Evolutionary conservation across 306 rosid species (phyloP), one percentile per base, ranked within the genome.

Genomic region (barrel medic (Medicago truncatula)): DNA sequence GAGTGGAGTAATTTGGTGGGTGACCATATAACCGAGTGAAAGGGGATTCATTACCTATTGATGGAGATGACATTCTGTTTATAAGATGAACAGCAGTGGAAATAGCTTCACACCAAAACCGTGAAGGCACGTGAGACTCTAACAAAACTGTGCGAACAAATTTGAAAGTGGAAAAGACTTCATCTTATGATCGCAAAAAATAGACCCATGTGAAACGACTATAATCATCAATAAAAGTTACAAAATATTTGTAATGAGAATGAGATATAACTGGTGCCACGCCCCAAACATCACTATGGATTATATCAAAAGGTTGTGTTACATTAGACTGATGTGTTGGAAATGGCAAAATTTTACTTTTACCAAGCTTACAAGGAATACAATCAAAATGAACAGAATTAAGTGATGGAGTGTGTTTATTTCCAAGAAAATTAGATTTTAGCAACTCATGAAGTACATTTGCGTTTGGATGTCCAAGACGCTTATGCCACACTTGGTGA

Each of bases 401-500:
- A 28, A 28, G 34, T 1, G 34, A 28, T 28, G 34, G 3, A 28
- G 34, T 28, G 34, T 28, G 34, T 28, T 28, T 28, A 28, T 28
- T 28, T 28, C 34, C 34, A 28, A 28, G 34, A 28, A 28, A 28
- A 28, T 3, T 28, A 28, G 34, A 28, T 28, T 28, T 28, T 28
- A 28, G 34, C 34, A 28, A 64, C 20, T 61, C 67, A 61, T 61
- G 53, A 66, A 40, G 53, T 18, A 17, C 53, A 66, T 5, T 40
- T 2, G 56, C 20, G 57, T 43, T 67, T 43, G 56, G 72, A 6
- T 67, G 56, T 2, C 20, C 72, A 41, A 67, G 72, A 67, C 16
- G 56, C 18, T 67, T 67, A 67, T 67, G 38, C 72, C 56, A 67
- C 21, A 4, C 9, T 70, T 50, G n/a, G 9, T 23, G 49, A 70